Conservation (phyloP, 768 basidiomycete species). For the Gymnopilus dilepis region DNA sequence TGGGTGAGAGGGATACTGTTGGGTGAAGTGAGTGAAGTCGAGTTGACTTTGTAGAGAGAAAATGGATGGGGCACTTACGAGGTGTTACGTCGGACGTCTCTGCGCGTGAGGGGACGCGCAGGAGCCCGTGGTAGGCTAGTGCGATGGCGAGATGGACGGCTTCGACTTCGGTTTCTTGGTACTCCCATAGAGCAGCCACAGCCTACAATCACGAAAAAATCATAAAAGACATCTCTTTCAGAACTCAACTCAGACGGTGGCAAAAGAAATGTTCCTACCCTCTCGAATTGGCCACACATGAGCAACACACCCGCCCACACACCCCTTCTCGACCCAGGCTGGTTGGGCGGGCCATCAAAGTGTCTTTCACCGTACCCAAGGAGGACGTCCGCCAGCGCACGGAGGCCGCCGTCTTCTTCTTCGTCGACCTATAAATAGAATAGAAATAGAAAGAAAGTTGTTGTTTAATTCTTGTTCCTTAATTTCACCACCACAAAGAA, state of each 20-base stretch:
- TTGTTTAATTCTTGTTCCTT: too few relatives aligned
- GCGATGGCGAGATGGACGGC: constrained; percentile 94
- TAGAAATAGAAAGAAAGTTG: neutral
- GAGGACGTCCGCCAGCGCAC: constrained; percentile 74
- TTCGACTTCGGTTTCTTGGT: constrained; percentile 86
- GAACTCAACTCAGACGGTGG: too few relatives aligned
- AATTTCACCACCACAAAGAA: neutral
- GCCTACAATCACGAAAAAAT: constrained; percentile 55
- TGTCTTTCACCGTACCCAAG: constrained; percentile 82
- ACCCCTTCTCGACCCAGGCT: constrained; percentile 64
- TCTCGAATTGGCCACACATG: constrained; percentile 93
- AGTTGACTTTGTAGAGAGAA: neutral
- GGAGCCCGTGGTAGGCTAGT: constrained; percentile 89
- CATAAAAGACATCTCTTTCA: neutral
- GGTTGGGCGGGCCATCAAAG: constrained; percentile 70
- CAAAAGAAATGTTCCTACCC: constrained; percentile 58
- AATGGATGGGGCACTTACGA: constrained; percentile 51
- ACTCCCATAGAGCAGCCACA: constrained; percentile 88
- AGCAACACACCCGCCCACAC: constrained; percentile 85
- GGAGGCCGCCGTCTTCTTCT: constrained; percentile 79
- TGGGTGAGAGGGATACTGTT: constrained; percentile 72
- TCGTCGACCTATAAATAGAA: constrained; percentile 90
- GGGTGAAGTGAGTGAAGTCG: neutral
- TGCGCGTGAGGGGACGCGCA: constrained; percentile 80
- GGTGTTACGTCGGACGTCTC: constrained; percentile 87